Evolutionary conservation across 192 early-diverging fungal species (phyloP).

Genomic region (Dispira parvispora): DNA sequence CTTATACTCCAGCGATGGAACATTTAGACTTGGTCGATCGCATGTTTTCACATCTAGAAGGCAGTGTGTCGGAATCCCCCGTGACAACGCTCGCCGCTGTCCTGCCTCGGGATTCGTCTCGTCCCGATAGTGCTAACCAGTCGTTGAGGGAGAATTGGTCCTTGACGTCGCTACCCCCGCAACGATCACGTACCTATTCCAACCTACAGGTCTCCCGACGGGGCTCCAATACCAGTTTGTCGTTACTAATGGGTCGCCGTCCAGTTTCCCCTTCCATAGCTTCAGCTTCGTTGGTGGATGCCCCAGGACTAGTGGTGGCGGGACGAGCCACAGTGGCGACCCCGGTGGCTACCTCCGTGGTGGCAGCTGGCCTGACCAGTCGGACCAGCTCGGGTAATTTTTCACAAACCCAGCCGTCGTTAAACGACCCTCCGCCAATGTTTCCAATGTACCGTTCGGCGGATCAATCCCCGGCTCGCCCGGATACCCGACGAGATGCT

Average conservation of each 20-base stretch:
- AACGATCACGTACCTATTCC: too few species aligned
- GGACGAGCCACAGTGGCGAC: slow-evolving; percentile 1
- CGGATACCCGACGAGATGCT: not conserved
- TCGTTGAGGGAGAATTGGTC: too few species aligned
- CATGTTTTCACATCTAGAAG: too few species aligned
- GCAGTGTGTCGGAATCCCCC: too few species aligned
- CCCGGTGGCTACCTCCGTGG: slow-evolving; percentile 3
- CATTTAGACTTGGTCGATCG: too few species aligned
- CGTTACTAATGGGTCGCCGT: not conserved
- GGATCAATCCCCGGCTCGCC: not conserved
- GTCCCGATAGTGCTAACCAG: too few species aligned
- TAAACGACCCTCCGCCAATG: not conserved
- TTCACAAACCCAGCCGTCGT: not conserved
- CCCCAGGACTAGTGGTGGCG: not conserved
- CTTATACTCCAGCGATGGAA: too few species aligned
- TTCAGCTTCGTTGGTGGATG: not conserved
- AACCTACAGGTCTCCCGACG: too few species aligned
- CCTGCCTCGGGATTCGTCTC: too few species aligned
- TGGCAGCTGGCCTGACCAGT: not conserved
- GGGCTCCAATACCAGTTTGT: too few species aligned
- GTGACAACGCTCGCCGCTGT: too few species aligned
- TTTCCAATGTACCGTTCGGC: not conserved
- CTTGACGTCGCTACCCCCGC: too few species aligned
- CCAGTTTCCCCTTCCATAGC: not conserved
- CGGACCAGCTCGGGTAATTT: slow-evolving; percentile 9